These are phyloP conservation scores for Amanita muscaria DNA, from an alignment of 768 basidiomycete species.

Conservation along the genomic window DNA sequence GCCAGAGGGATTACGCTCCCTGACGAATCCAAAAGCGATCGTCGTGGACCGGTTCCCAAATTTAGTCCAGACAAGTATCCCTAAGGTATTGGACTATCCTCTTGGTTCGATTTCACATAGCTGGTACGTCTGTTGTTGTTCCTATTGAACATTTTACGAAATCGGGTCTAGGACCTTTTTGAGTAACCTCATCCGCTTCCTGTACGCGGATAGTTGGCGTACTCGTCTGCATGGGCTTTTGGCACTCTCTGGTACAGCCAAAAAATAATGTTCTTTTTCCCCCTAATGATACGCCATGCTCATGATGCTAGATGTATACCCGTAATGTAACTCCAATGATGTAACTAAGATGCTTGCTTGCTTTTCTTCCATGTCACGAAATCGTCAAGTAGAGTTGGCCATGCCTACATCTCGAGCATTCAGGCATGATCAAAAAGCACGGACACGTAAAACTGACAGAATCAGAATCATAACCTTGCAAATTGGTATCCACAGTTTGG, in stretches of 20 bases:
- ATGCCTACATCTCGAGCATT: slow-evolving; percentile 63
- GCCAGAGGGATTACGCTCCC: slow-evolving; percentile 81
- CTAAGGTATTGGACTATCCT: slow-evolving; percentile 80
- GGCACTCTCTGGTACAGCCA: slow-evolving; percentile 27
- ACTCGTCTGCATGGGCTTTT: slow-evolving; percentile 34
- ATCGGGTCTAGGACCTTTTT: slow-evolving; percentile 41
- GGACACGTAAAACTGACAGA: slow-evolving; percentile 41
- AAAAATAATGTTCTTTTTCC: slow-evolving; percentile 19
- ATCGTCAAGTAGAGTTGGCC: slow-evolving; percentile 77
- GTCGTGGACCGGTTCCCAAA: slow-evolving; percentile 82
- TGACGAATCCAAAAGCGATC: slow-evolving; percentile 86
- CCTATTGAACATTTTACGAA: too few relatives aligned
- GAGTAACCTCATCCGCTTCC: slow-evolving; percentile 38
- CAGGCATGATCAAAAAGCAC: neutral
- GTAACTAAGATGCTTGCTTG: slow-evolving; percentile 5
- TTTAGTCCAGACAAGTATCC: slow-evolving; percentile 77
- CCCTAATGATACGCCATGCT: neutral
- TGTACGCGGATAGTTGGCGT: slow-evolving; percentile 47
- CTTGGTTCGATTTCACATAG: slow-evolving; percentile 62
- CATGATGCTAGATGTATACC: neutral
- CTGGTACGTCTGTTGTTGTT: too few relatives aligned
- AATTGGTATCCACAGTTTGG: slow-evolving; percentile 44
- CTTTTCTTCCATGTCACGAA: slow-evolving; percentile 62
- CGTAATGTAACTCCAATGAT: neutral
- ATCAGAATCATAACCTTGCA: slow-evolving; percentile 66